Base-by-base conservation (phyloP, 208 protist species). In the Wallacemonas rigidus region DNA sequence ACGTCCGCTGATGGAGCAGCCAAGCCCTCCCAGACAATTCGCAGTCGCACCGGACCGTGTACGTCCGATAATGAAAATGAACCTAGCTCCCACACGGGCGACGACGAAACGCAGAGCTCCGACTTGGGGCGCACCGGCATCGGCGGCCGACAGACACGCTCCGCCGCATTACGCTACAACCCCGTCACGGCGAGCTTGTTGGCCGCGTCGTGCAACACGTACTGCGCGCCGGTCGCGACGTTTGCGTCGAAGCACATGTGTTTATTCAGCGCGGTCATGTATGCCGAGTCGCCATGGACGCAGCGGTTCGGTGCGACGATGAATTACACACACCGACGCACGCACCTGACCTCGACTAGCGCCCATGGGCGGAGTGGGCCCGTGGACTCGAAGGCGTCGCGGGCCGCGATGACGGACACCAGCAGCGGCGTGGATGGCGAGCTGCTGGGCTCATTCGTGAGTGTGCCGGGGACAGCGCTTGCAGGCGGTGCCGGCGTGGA, bases 171-270 rank as follows among this genome's bases (percentile, higher is more conserved):
- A 41, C 77, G 71, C 43, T 91, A 85, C 75, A 84, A 89, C 71
- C 14, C 77, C 14, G 71, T 71, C 12, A 74, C 71, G 11, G 63
- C 89, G 15, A 81, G 81, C 11, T 41, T 79, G n/a, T 55, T 94
- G 14, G 65, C 76, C 14, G 45, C 76, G 2, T 77, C 65, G 11
- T 92, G 87, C 75, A 95, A 95, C 78, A 77, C 71, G 3, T 86
- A 84, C 60, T 62, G 77, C 15, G 87, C 76, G 17, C 82, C 82
- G 0, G 68, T 81, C 15, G 86, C 80, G 11, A 72, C 72, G 26
- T 95, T 95, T 57, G 77, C 70, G 45, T 95, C 88, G 2, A 84
- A 83, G 62, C 82, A 93, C 54, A 76, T 88, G 8, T 91, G 84
- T 48, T 69, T 93, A 40, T 95, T 95, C 77, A 90, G 74, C 61